A percentile compares a stretch with the other conserved stretches of the same genome.
These are phyloP conservation scores for Verticillium nonalfalfae DNA, from an alignment of 2,329 filamentous ascomycete species.

Conservation along the genomic window DNA sequence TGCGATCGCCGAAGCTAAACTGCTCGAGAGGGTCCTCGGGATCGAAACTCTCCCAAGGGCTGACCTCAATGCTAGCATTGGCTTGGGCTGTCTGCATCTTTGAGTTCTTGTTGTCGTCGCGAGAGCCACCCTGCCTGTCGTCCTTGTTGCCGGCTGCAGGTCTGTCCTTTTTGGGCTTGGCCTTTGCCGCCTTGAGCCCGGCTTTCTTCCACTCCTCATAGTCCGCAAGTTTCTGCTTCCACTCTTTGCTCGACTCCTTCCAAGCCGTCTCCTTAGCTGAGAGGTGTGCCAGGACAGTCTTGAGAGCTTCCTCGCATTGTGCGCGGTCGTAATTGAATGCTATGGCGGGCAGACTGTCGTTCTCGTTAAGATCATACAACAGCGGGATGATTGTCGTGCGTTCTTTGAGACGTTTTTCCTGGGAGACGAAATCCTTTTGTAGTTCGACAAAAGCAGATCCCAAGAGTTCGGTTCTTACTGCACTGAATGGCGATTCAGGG, in stretches of 20 bases:
- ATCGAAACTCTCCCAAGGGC: constrained; percentile 59
- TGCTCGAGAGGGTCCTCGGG: constrained; percentile 55
- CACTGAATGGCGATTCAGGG: constrained; percentile 30
- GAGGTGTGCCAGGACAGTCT: constrained; percentile 44
- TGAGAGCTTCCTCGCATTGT: constrained; percentile 55
- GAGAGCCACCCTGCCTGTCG: constrained; percentile 20
- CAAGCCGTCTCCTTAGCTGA: constrained; percentile 39
- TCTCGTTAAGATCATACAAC: constrained; percentile 52
- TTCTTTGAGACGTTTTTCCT: constrained; percentile 6
- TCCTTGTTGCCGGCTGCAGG: background rate
- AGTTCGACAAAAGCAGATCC: background rate
- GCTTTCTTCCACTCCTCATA: constrained; percentile 52
- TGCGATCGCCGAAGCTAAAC: constrained; percentile 61
- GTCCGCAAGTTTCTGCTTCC: constrained; percentile 52
- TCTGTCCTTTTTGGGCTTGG: constrained; percentile 18
- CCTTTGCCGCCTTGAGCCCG: constrained; percentile 27
- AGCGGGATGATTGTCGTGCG: constrained; percentile 36
- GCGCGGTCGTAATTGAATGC: constrained; percentile 71
- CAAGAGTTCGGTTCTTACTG: constrained; percentile 38
- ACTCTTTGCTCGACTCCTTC: constrained; percentile 40
- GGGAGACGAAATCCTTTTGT: background rate
- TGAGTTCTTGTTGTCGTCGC: constrained; percentile 23
- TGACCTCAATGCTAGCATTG: constrained; percentile 45
- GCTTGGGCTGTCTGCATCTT: constrained; percentile 54
- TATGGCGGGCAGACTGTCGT: constrained; percentile 64